These are phyloP conservation scores for Klebsormidium nitens DNA, from an alignment of 139 green algal genomes.

Conservation along the genomic window DNA sequence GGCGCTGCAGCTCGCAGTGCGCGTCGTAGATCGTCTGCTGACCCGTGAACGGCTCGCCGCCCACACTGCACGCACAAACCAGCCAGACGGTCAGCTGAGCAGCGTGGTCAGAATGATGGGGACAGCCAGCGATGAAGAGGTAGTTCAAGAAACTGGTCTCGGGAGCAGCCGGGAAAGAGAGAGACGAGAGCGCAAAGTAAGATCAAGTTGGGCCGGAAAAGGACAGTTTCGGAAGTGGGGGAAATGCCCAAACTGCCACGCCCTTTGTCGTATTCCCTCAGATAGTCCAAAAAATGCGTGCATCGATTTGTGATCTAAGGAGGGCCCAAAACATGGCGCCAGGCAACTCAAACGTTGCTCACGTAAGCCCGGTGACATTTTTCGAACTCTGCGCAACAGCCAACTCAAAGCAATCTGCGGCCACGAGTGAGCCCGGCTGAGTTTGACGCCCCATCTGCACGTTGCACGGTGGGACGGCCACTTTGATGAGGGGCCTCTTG, in stretches of 20 bases:
- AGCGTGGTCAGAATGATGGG: not conserved
- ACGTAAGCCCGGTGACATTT: no score
- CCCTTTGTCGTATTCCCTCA: not conserved
- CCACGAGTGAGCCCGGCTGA: no score
- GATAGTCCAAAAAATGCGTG: not conserved
- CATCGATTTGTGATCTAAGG: no score
- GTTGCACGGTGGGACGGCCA: not conserved
- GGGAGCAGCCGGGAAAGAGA: not conserved
- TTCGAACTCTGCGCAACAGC: no score
- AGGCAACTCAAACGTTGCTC: no score
- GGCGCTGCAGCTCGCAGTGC: slow-evolving; percentile 7
- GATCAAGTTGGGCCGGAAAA: not conserved
- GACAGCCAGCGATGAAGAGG: not conserved
- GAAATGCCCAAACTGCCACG: not conserved
- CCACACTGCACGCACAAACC: slow-evolving; percentile 12
- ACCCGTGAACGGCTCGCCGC: slow-evolving; percentile 17
- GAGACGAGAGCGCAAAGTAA: not conserved
- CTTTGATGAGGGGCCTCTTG: not conserved
- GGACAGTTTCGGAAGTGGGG: not conserved
- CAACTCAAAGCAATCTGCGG: no score
- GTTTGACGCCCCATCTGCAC: not conserved
- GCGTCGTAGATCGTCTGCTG: slow-evolving; percentile 11
- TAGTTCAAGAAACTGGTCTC: slow-evolving; percentile 3
- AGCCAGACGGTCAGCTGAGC: not conserved
- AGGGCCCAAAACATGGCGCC: no score